Evolutionary conservation across 768 basidiomycete genomes (phyloP).

Genomic region (Pleurotus citrinopileatus): DNA sequence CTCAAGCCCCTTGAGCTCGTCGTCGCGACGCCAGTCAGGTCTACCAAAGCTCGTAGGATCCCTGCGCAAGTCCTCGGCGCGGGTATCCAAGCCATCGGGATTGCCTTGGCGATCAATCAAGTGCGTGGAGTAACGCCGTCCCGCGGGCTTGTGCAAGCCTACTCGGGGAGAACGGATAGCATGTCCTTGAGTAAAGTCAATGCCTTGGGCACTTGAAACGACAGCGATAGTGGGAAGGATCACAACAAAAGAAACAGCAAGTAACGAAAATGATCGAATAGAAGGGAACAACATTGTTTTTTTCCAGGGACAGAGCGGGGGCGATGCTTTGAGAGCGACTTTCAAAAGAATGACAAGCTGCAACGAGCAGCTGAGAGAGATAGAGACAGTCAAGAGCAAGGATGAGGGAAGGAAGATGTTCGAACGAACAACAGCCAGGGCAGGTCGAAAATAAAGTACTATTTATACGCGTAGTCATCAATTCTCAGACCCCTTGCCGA

Average conservation of each 20-base stretch:
- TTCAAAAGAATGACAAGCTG: no score
- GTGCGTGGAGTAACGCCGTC: not conserved
- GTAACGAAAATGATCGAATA: not conserved
- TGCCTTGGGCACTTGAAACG: not conserved
- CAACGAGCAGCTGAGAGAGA: no score
- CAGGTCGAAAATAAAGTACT: no score
- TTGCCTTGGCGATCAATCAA: not conserved
- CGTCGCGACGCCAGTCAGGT: conserved; percentile 4
- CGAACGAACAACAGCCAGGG: no score
- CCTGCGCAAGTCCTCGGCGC: not conserved
- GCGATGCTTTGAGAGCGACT: no score
- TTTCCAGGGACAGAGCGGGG: no score
- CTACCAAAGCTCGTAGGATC: not conserved
- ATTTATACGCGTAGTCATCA: no score
- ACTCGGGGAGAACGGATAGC: not conserved
- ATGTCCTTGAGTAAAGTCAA: not conserved
- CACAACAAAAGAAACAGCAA: not conserved
- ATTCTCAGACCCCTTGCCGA: no score
- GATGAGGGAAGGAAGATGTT: no score
- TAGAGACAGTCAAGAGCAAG: no score
- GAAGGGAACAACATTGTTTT: no score
- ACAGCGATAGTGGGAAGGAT: not conserved
- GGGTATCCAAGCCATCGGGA: not conserved
- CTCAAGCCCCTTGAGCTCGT: conserved; percentile 10
- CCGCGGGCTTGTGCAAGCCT: conserved; percentile 1